Base-by-base conservation (phyloP, 768 basidiomycete genomes). In the Amanita fuliginea region DNA sequence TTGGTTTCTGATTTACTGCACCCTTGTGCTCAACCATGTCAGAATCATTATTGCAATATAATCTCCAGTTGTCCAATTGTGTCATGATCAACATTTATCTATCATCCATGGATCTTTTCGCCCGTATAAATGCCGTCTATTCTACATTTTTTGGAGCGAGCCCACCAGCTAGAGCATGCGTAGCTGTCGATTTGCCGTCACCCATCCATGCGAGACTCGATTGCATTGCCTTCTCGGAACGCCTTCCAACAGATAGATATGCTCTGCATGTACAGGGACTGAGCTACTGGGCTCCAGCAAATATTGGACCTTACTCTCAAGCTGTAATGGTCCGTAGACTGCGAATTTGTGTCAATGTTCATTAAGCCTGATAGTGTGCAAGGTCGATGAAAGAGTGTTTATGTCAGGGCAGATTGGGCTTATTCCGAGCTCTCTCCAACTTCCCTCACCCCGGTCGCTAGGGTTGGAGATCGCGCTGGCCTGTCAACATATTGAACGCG, bases 231-330 rank as follows among this genome's bases (percentile, higher is more conserved):
- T 86, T 74, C 60, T 60, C 66, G 4, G 73, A 74, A 58, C 55
- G 50, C 7, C 59, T 50, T 16, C 42, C 59, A 5, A 44, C 58
- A 4, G 73, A 79, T 49, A 70, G 94, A 39, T 78, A 78, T 49
- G 83, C 89, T 0, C 71, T 98, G 40, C 96, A 99, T 60, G 96
- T 99, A 2, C 96, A 98, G 64, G 77, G 93, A 7, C 60, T 97
- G 54, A 97, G 95, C 64, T 97, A 98, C 60, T 99, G 96, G 96
- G 96, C 94, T 22, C 93, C 96, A 10, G 96, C 96, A 8, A 99
- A 98, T 62, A 98, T 99, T 48, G 96, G 96, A 0, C 96, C 96
- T 3, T 99, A 99, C 64, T 96, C 92, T 3, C 96, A 99, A 66
- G 86, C 91, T 1, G 78, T 97, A 55, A 71, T 74, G 46, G 95